A percentile compares a stretch with the other conserved stretches of the same genome.
Evolutionary conservation across 2,329 filamentous ascomycete species (phyloP).

Genomic region (Pyrenochaeta sp.): DNA sequence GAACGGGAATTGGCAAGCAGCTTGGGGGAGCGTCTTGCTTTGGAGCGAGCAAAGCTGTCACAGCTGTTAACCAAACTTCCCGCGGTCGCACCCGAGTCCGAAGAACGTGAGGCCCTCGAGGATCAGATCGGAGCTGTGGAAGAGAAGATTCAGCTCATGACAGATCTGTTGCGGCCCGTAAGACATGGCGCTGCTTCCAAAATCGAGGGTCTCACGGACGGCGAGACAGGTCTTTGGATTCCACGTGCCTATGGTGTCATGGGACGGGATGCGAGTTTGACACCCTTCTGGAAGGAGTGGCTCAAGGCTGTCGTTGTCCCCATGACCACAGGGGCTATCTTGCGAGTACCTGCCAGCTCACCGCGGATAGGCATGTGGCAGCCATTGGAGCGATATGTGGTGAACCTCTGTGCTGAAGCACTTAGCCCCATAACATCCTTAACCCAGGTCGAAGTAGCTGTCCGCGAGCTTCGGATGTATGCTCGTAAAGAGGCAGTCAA

Average conservation of each 20-base stretch:
- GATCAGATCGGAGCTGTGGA: constrained; percentile 95
- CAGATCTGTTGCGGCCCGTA: constrained; percentile 89
- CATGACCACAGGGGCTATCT: constrained; percentile 86
- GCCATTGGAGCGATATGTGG: constrained; percentile 92
- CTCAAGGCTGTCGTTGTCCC: constrained; percentile 90
- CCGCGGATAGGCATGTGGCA: constrained; percentile 94
- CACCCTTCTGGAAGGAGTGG: constrained; percentile 99
- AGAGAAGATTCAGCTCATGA: constrained; percentile 97
- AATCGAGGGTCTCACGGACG: constrained; percentile 94
- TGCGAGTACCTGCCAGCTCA: constrained; percentile 86
- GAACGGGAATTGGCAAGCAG: constrained; percentile 93
- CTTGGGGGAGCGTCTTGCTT: constrained; percentile 84
- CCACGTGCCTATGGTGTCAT: constrained; percentile 92
- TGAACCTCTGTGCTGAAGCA: constrained; percentile 95
- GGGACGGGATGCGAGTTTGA: constrained; percentile 81
- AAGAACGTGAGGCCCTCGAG: constrained; percentile 82
- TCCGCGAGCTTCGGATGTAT: constrained; percentile 89
- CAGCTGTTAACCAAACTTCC: constrained; percentile 85
- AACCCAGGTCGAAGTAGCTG: constrained; percentile 90
- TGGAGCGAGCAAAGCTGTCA: constrained; percentile 88
- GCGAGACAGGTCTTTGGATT: constrained; percentile 95
- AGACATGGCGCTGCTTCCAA: constrained; percentile 94
- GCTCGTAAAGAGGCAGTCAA: constrained; percentile 92
- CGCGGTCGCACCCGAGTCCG: constrained; percentile 78
- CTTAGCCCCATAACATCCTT: constrained; percentile 91